Conservation (phyloP, 441 rosid species). For the Populus hybrid region DNA sequence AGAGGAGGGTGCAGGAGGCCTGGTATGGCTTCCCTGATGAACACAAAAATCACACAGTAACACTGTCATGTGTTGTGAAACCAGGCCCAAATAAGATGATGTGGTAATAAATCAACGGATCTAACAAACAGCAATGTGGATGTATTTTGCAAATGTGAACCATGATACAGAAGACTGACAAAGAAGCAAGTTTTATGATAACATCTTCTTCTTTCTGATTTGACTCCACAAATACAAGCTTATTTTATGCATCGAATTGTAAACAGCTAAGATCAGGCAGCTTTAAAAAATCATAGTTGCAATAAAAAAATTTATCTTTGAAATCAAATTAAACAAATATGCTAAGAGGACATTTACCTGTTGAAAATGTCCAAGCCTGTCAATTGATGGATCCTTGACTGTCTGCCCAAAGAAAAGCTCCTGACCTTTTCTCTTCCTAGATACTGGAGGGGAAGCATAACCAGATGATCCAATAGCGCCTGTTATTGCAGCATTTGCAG, state of each 20-base stretch:
- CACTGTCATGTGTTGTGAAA: slow-evolving; percentile 11
- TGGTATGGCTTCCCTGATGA: slow-evolving; percentile 56
- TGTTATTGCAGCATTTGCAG: slow-evolving; percentile 87
- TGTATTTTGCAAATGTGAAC: background rate
- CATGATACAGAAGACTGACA: background rate
- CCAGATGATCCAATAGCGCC: slow-evolving; percentile 82
- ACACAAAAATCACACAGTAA: slow-evolving; percentile 18
- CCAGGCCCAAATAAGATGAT: slow-evolving; percentile 2
- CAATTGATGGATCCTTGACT: slow-evolving; percentile 58
- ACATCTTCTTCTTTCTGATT: background rate
- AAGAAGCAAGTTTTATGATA: background rate
- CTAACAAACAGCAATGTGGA: background rate
- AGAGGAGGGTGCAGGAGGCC: slow-evolving; percentile 47
- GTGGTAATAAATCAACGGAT: slow-evolving; percentile 2
- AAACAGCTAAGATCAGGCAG: background rate
- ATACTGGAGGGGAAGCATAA: slow-evolving; percentile 63
- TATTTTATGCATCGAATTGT: background rate
- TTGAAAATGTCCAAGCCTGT: slow-evolving; percentile 60
- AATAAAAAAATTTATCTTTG: background rate
- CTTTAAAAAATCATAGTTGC: background rate
- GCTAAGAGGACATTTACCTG: slow-evolving; percentile 48
- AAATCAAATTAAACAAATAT: slow-evolving; percentile 2
- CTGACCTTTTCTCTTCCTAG: slow-evolving; percentile 83
- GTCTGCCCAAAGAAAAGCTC: slow-evolving; percentile 64
- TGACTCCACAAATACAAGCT: background rate